Percentiles rank a stretch among this genome's conserved stretches.
phyloP scores from a whole-genome alignment of 129 eudicot genomes.

The Centaurea solstitialis region DNA sequence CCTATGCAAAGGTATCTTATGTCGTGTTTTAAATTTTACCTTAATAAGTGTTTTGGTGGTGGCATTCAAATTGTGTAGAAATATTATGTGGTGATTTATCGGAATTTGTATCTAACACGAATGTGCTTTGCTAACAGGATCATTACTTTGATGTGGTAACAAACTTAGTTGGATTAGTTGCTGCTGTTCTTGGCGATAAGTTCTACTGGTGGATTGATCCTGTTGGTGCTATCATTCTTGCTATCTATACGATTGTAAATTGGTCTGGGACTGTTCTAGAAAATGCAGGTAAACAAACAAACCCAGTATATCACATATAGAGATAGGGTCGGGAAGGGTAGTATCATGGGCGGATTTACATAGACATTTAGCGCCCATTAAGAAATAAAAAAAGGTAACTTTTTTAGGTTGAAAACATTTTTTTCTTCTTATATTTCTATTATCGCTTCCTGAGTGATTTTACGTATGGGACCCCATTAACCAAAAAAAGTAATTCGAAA shows the following conservation, averaged over 20 bases:
- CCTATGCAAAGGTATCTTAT: constrained; percentile 76
- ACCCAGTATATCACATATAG: background rate
- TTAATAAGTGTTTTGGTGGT: background rate
- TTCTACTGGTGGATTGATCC: constrained; percentile 97
- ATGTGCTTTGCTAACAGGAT: constrained; percentile 48
- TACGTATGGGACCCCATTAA: too few species aligned
- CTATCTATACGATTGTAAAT: constrained; percentile 72
- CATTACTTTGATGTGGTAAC: constrained; percentile 95
- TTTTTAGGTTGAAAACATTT: too few species aligned
- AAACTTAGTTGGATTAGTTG: constrained; percentile 78
- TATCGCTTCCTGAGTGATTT: too few species aligned
- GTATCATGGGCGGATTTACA: too few species aligned
- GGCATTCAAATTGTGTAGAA: background rate
- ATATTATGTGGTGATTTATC: background rate
- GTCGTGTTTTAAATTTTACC: background rate
- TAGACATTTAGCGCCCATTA: too few species aligned
- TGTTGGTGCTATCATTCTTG: constrained; percentile 80
- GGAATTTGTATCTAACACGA: background rate
- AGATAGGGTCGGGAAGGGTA: background rate
- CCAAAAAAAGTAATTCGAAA: too few species aligned
- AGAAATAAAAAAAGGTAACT: too few species aligned
- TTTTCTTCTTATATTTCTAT: too few species aligned
- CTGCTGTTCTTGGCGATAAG: constrained; percentile 86
- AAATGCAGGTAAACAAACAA: constrained; percentile 70
- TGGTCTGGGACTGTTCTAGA: constrained; percentile 93